A percentile compares a stretch with the other conserved stretches of the same genome.
phyloP scores from a whole-genome alignment of 2,329 filamentous ascomycete genomes.

The Hirsutella thompsonii region DNA sequence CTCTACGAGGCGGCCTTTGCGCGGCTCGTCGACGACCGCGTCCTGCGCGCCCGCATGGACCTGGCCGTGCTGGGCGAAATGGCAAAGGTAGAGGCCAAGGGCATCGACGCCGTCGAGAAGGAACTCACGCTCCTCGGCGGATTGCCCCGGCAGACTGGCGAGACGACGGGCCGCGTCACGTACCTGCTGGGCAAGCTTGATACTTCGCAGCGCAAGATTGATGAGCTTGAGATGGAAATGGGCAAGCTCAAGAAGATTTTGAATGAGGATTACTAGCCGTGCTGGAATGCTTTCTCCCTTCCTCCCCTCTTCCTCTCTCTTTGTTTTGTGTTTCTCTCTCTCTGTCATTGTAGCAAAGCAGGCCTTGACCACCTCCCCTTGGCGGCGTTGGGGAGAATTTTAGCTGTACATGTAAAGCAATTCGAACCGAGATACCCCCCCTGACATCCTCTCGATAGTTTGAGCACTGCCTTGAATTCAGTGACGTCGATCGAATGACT shows the following conservation, averaged over 20 bases:
- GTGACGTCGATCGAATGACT: too few relatives aligned
- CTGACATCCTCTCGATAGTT: too few relatives aligned
- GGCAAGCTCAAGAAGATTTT: slow-evolving; percentile 55
- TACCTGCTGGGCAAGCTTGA: slow-evolving; percentile 67
- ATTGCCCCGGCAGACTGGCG: slow-evolving; percentile 56
- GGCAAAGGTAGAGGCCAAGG: slow-evolving; percentile 57
- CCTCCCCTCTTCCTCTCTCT: too few relatives aligned
- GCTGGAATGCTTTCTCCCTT: too few relatives aligned
- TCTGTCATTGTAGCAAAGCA: too few relatives aligned
- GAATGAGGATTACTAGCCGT: slow-evolving; percentile 15
- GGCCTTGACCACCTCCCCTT: too few relatives aligned
- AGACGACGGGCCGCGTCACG: slow-evolving; percentile 51
- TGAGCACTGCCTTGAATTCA: too few relatives aligned
- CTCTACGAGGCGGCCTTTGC: slow-evolving; percentile 78
- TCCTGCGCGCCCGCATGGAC: slow-evolving; percentile 62
- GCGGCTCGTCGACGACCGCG: slow-evolving; percentile 55
- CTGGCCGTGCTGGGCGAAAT: slow-evolving; percentile 56
- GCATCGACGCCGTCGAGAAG: slow-evolving; percentile 64
- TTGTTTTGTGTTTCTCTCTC: too few relatives aligned
- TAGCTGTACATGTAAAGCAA: too few relatives aligned
- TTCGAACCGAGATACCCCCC: too few relatives aligned
- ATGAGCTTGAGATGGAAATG: slow-evolving; percentile 61
- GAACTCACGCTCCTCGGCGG: slow-evolving; percentile 62
- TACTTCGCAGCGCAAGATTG: slow-evolving; percentile 61
- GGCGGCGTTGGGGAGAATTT: too few relatives aligned